These are phyloP conservation scores for Linnemannia zychae DNA, from an alignment of 192 early-diverging fungal genomes.

Conservation along the genomic window DNA sequence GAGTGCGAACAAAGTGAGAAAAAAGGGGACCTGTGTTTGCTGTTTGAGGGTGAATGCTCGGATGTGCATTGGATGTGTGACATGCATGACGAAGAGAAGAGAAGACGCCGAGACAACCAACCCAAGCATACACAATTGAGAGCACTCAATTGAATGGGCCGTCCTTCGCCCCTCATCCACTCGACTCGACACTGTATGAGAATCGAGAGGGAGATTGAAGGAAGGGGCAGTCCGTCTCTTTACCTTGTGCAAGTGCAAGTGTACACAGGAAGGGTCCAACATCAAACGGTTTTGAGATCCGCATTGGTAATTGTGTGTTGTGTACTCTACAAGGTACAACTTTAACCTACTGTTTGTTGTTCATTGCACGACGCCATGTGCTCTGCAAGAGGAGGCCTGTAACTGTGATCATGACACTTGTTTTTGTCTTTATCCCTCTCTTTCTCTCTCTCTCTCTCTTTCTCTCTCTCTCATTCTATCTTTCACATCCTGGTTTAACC, in stretches of 20 bases:
- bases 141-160: too few species aligned
- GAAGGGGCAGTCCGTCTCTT: not conserved
- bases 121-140: too few species aligned
- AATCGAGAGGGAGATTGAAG: too few species aligned
- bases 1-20: not conserved
- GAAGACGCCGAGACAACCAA: too few species aligned
- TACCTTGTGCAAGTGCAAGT: not conserved
- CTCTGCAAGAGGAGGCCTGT: not conserved
- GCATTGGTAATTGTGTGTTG: not conserved
- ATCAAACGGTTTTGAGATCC: slow-evolving; percentile 23
- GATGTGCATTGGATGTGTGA: too few species aligned
- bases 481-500: not conserved
- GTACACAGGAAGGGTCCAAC: slow-evolving; percentile 6
- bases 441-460: too few species aligned
- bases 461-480: too few species aligned
- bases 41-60: not conserved
- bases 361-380: not conserved
- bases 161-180: too few species aligned
- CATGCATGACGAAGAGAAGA: too few species aligned
- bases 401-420: not conserved
- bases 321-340: too few species aligned
- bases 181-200: too few species aligned
- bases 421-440: not conserved
- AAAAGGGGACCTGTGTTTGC: not conserved
- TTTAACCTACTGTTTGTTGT: not conserved